A percentile compares a stretch with the other conserved stretches of the same genome.
These are phyloP conservation scores for Lachnellula subtilissima DNA, from an alignment of 2,329 filamentous ascomycete genomes.

Conservation along the genomic window DNA sequence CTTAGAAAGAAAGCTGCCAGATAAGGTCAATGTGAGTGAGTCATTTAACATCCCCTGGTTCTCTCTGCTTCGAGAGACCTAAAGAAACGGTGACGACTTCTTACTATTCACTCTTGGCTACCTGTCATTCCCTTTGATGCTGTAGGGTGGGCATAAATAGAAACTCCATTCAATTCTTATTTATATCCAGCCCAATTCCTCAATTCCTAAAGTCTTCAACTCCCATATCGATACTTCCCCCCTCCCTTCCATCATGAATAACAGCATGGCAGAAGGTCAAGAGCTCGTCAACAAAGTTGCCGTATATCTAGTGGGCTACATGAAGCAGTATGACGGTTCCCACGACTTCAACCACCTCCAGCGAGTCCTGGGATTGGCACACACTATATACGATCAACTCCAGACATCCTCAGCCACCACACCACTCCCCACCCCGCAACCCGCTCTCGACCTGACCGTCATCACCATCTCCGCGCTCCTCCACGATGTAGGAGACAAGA, in stretches of 20 bases:
- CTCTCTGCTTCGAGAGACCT: no score
- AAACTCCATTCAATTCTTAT: neutral
- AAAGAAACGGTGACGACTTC: no score
- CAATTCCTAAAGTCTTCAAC: neutral
- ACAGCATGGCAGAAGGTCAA: neutral
- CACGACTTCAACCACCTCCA: conserved; percentile 83
- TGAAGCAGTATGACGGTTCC: conserved; percentile 44
- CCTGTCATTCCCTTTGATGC: no score
- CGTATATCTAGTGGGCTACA: conserved; percentile 3
- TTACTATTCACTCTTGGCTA: no score
- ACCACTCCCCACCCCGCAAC: conserved; percentile 2
- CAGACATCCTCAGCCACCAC: conserved; percentile 36
- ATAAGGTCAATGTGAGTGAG: neutral
- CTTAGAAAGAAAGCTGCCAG: neutral
- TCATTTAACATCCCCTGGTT: neutral
- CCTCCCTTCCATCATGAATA: neutral
- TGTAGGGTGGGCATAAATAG: no score
- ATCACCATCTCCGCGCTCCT: conserved; percentile 68
- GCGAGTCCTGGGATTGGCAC: conserved; percentile 68
- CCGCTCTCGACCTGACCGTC: conserved; percentile 46
- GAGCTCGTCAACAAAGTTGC: conserved; percentile 3
- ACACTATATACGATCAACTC: conserved; percentile 34
- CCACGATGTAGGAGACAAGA: conserved; percentile 80
- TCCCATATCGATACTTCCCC: neutral
- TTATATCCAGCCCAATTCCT: neutral